A percentile compares a stretch with the other conserved stretches of the same genome.
Evolutionary conservation across 345 rosid species (phyloP).

Genomic region (Populus nigra): DNA sequence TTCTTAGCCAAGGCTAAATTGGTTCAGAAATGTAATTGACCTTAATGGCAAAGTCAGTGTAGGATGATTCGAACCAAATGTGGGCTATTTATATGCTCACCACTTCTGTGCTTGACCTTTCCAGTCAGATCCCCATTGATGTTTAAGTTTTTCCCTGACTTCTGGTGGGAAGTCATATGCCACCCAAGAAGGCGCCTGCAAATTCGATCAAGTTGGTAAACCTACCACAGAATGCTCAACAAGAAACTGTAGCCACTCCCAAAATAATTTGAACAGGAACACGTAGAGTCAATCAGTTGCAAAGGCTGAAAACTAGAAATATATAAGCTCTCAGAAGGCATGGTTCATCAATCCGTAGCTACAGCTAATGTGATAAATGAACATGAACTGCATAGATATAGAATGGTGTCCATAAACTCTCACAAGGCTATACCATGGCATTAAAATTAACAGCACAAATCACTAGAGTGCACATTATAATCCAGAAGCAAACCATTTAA

Average conservation of each 20-base stretch:
- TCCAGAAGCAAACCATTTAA: background rate
- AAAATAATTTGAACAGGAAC: background rate
- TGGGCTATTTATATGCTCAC: slow-evolving; percentile 39
- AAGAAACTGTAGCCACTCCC: background rate
- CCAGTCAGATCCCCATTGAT: slow-evolving; percentile 89
- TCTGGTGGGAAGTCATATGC: slow-evolving; percentile 89
- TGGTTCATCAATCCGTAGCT: background rate
- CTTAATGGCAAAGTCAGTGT: background rate
- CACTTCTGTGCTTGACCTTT: slow-evolving; percentile 98
- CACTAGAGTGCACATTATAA: background rate
- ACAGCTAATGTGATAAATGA: background rate
- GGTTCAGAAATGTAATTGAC: background rate
- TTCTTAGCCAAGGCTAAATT: background rate
- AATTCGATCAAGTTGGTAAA: background rate
- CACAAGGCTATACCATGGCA: background rate
- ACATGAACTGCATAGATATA: background rate
- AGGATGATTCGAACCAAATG: background rate
- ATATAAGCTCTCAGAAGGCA: background rate
- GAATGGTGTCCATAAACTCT: background rate
- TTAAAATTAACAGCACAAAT: background rate
- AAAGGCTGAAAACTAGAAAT: background rate
- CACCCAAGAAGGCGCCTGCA: slow-evolving; percentile 80
- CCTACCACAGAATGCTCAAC: background rate
- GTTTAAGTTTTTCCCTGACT: slow-evolving; percentile 77
- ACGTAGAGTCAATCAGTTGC: background rate